Base-by-base conservation (phyloP, 805 yeast species). In the Metschnikowia shivogae region DNA sequence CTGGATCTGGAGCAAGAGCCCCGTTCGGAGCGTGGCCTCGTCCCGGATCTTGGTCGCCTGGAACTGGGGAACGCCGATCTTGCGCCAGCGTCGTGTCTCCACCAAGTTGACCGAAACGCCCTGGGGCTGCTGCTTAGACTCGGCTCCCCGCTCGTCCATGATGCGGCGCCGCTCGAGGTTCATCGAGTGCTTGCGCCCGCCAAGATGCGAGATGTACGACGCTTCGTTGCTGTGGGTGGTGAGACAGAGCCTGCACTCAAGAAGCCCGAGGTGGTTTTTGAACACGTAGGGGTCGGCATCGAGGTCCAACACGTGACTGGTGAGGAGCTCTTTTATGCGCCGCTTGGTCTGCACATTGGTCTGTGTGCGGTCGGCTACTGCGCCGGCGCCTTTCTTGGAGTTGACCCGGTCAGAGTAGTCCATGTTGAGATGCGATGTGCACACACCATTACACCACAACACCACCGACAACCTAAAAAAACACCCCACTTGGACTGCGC, bases 391-490 rank as follows among this genome's bases (percentile, higher is more conserved):
- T 61, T 87, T 82, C 65, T 89, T 89, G 6, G 95, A 84, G 36
- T 96, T 96, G 2, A 86, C 95, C 57, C 96, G 68, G 54, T 86
- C 86, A 50, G 88, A 90, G 59, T 87, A 87, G 62, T 89, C 96
- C 97, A 89, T 89, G 32, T 24, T 30, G 36, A 27, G 33, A n/a
- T 31, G 29, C 36, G 13, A 13, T 22, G 26, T 7, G 34, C 38
- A 35, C 13, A 5, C 13, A 11, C 12, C 32, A 29, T 12, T n/a
- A 11, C 32, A 5, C 32, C 32, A 29, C 13, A 5, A 29, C 32
- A 17, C 17, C 17, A 17, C 17, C 17, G 17, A 17, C 17, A 17
- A 17, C 17, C 17, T 17, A 17, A 17, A 17, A 17, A 17, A 17
- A 17, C 17, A 17, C 17, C 17, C 17, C 17, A 17, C 17, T 17